Conservation (phyloP, 768 basidiomycete species). For the Gymnopilus dilepis region DNA sequence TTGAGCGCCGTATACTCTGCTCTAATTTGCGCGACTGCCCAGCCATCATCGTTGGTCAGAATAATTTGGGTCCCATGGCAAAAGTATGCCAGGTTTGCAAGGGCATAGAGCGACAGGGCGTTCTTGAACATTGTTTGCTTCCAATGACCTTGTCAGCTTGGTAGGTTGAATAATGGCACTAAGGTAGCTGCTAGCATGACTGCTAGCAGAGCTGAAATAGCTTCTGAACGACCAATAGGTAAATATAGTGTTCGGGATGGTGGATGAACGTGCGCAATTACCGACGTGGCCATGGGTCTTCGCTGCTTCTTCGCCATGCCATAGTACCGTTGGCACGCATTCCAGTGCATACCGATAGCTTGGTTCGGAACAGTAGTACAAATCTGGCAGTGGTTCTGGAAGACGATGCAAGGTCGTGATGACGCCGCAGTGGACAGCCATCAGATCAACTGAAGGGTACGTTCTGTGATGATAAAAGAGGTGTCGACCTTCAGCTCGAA, state of each 20-base stretch:
- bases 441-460: too few relatives aligned
- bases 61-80: slow-evolving; percentile 28
- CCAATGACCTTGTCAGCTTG: background rate
- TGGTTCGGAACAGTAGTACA: too few relatives aligned
- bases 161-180: too few relatives aligned
- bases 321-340: background rate
- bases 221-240: background rate
- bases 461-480: too few relatives aligned
- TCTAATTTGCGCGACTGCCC: slow-evolving; percentile 53
- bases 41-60: slow-evolving; percentile 45
- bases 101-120: background rate
- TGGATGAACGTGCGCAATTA: slow-evolving; percentile 3
- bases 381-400: too few relatives aligned
- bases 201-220: too few relatives aligned
- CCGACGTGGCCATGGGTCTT: background rate
- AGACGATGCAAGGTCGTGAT: too few relatives aligned
- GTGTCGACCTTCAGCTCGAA: too few relatives aligned
- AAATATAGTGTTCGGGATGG: background rate
- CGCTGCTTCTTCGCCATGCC: background rate
- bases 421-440: too few relatives aligned
- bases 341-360: background rate
- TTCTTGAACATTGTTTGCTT: background rate
- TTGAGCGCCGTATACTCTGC: slow-evolving; percentile 44
- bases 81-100: background rate
- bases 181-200: too few relatives aligned